phyloP scores from a whole-genome alignment of 768 basidiomycete genomes.

The Boletus insuetus region DNA sequence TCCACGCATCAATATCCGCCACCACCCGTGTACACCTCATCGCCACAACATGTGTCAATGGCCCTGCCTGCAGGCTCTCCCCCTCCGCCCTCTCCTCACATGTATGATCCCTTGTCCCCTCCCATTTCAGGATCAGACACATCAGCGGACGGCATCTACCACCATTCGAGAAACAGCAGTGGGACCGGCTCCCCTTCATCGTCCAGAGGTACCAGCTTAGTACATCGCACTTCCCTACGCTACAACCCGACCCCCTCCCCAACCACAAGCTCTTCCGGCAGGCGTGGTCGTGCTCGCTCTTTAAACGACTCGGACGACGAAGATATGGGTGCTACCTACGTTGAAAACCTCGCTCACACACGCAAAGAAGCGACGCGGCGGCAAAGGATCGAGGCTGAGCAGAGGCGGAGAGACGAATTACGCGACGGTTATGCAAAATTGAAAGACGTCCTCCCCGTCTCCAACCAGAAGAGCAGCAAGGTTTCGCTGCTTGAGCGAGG shows the following conservation, averaged over 20 bases:
- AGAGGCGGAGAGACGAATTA: constrained; percentile 83
- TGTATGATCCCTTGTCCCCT: constrained; percentile 83
- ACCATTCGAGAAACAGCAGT: constrained; percentile 71
- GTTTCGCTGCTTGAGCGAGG: constrained; percentile 87
- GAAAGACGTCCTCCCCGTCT: constrained; percentile 82
- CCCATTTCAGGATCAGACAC: constrained; percentile 89
- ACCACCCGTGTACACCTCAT: constrained; percentile 55
- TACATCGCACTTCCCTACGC: constrained; percentile 65
- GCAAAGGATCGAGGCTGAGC: constrained; percentile 88
- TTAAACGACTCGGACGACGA: constrained; percentile 76
- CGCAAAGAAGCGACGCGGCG: constrained; percentile 82
- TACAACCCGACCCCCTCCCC: constrained; percentile 85
- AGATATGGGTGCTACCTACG: constrained; percentile 63
- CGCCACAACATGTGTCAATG: constrained; percentile 68
- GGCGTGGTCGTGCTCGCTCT: constrained; percentile 65
- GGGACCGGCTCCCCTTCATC: constrained; percentile 74
- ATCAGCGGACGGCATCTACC: constrained; percentile 79
- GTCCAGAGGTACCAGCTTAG: constrained; percentile 71
- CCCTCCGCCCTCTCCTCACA: constrained; percentile 72
- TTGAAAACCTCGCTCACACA: constrained; percentile 71
- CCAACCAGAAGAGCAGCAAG: constrained; percentile 90
- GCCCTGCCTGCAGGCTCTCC: constrained; percentile 63
- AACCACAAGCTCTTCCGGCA: constrained; percentile 63
- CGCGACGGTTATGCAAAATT: constrained; percentile 87
- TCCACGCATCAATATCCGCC: constrained; percentile 61